Conservation (phyloP, 371 early-diverging fungal genomes). For the Rhizopus sp. region DNA sequence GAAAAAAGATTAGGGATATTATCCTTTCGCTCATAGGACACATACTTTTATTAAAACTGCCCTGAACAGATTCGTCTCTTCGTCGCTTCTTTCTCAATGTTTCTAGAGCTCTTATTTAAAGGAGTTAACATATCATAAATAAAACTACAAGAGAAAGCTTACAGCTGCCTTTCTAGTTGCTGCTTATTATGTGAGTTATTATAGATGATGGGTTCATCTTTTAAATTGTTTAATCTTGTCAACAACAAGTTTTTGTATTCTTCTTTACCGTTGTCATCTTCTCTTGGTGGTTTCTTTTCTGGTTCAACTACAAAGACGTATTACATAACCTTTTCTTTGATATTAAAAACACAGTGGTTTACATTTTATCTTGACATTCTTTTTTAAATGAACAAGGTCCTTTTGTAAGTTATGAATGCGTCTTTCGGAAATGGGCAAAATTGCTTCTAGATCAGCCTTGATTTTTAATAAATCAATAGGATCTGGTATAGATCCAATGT, state of each 20-base stretch:
- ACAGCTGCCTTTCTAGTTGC: constrained; percentile 27
- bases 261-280: constrained; percentile 10
- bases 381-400: constrained; percentile 29
- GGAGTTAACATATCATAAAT: neutral
- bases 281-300: constrained; percentile 1
- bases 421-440: constrained; percentile 38
- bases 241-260: neutral
- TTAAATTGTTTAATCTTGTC: neutral
- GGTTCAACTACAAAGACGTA: constrained; percentile 3
- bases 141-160: constrained; percentile 3
- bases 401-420: constrained; percentile 29
- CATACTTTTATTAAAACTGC: constrained; percentile 14
- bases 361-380: constrained; percentile 14
- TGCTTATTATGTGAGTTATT: constrained; percentile 14
- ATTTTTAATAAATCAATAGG: constrained; percentile 38
- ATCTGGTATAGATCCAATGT: constrained; percentile 33
- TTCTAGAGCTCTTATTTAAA: constrained; percentile 21
- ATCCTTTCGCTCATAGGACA: neutral
- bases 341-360: neutral
- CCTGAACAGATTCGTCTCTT: constrained; percentile 18
- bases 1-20: neutral
- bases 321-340: neutral
- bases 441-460: constrained; percentile 40
- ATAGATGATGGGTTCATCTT: no score
- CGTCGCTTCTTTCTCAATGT: constrained; percentile 21